Conservation (phyloP, 139 green algal species). For the Auxenochlorella pyrenoidosa region DNA sequence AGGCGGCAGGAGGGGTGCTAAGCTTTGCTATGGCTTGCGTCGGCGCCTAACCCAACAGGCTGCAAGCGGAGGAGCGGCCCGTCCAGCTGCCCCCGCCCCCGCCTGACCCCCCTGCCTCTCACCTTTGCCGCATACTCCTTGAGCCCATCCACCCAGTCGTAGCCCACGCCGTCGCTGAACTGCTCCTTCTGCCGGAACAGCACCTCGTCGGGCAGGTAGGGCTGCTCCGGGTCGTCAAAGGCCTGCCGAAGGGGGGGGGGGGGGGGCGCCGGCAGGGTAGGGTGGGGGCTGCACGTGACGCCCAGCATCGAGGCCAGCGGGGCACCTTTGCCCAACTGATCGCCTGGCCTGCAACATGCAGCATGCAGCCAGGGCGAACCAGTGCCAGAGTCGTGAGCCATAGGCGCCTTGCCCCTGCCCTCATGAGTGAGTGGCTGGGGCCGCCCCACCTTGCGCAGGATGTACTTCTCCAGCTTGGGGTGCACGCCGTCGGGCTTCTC, state of each 20-base stretch:
- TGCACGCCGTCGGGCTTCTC: constrained; percentile 74
- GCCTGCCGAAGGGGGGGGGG: constrained; percentile 76
- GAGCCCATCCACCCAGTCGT: constrained; percentile 89
- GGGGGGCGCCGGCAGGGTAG: no score
- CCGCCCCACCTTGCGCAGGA: constrained; percentile 30
- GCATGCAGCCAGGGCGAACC: no score
- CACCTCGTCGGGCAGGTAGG: constrained; percentile 90
- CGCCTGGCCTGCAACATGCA: no score
- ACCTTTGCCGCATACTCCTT: constrained; percentile 74
- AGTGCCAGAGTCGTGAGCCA: no score
- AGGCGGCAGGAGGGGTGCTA: no score
- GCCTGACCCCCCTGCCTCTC: not conserved
- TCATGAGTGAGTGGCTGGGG: no score
- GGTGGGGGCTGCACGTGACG: not conserved
- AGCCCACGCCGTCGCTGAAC: constrained; percentile 96
- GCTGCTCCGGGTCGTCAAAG: constrained; percentile 91
- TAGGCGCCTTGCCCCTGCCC: no score
- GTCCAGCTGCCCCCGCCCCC: not conserved
- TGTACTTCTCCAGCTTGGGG: constrained; percentile 94
- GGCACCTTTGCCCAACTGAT: no score
- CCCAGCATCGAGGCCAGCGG: not conserved
- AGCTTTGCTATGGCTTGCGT: no score
- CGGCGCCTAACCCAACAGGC: no score
- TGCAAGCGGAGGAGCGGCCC: no score
- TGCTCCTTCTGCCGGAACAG: constrained; percentile 99